Conservation (phyloP, 75 land plant species). For the Selaginella tamariscina region DNA sequence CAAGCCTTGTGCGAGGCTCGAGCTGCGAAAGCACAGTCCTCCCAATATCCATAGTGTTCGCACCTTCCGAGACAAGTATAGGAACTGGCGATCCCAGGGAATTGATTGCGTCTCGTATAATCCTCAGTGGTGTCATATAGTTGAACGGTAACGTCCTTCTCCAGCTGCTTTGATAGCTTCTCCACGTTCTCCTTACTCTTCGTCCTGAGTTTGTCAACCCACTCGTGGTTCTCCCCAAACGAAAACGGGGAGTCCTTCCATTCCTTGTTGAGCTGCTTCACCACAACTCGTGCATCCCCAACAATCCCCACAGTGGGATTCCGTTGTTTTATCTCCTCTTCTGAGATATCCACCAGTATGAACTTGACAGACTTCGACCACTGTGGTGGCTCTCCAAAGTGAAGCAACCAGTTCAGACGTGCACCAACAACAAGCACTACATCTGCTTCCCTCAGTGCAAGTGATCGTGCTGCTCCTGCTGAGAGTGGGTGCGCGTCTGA, state of each 20-base stretch:
- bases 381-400: slow-evolving; percentile 83
- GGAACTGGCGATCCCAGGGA: slow-evolving; percentile 72
- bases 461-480: slow-evolving; percentile 75
- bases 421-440: slow-evolving; percentile 90
- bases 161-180: slow-evolving; percentile 59
- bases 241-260: slow-evolving; percentile 79
- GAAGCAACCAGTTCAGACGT: slow-evolving; percentile 85
- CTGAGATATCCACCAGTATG: slow-evolving; percentile 59
- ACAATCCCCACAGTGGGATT: slow-evolving; percentile 62
- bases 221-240: slow-evolving; percentile 65
- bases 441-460: slow-evolving; percentile 73
- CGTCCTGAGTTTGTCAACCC: slow-evolving; percentile 53
- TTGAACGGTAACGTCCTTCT: slow-evolving; percentile 85
- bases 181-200: slow-evolving; percentile 66
- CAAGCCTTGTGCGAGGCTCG: slow-evolving; percentile 88
- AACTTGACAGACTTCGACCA: slow-evolving; percentile 89
- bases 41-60: slow-evolving; percentile 97
- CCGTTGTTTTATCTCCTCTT: slow-evolving; percentile 72
- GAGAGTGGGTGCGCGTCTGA: slow-evolving; percentile 72
- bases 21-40: slow-evolving; percentile 71
- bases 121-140: slow-evolving; percentile 83
- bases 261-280: slow-evolving; percentile 41
- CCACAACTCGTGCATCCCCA: slow-evolving; percentile 66
- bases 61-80: slow-evolving; percentile 87
- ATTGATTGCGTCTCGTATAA: slow-evolving; percentile 72